Evolutionary conservation across 257 asterid species (phyloP).

Genomic region (Plantago major): DNA sequence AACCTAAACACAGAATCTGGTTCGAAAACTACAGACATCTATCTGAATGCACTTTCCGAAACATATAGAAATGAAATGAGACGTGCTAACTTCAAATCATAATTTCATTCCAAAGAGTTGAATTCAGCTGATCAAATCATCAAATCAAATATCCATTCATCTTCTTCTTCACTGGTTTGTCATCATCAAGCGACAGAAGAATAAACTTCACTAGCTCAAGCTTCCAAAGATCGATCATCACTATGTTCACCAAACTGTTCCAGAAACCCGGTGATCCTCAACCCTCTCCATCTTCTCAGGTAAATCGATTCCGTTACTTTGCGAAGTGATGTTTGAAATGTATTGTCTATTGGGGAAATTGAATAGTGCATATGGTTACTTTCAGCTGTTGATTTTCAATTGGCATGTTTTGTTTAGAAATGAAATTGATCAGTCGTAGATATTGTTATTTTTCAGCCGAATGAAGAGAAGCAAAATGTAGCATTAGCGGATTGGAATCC

Average conservation of each 20-base stretch:
- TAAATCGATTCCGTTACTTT: constrained; percentile 22
- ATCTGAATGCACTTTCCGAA: too few species aligned
- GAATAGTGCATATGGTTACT: background rate
- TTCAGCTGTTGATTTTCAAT: too few species aligned
- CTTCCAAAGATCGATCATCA: background rate
- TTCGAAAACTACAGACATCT: too few species aligned
- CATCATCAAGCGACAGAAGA: too few species aligned
- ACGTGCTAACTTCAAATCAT: too few species aligned
- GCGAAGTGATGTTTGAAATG: background rate
- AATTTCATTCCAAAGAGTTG: too few species aligned
- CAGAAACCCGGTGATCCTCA: constrained; percentile 35
- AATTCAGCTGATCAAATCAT: too few species aligned
- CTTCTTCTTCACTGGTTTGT: too few species aligned
- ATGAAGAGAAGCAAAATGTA: constrained; percentile 23
- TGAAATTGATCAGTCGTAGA: background rate
- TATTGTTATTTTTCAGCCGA: constrained; percentile 27
- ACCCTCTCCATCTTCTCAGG: constrained; percentile 40
- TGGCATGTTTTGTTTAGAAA: background rate
- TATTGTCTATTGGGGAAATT: background rate
- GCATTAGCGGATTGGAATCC: constrained; percentile 43
- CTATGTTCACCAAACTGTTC: constrained; percentile 54
- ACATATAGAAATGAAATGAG: too few species aligned
- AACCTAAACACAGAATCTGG: too few species aligned
- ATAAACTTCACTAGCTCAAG: too few species aligned
- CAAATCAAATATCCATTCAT: too few species aligned